Conservation (phyloP, 345 rosid species). For the Bruguiera parviflora region DNA sequence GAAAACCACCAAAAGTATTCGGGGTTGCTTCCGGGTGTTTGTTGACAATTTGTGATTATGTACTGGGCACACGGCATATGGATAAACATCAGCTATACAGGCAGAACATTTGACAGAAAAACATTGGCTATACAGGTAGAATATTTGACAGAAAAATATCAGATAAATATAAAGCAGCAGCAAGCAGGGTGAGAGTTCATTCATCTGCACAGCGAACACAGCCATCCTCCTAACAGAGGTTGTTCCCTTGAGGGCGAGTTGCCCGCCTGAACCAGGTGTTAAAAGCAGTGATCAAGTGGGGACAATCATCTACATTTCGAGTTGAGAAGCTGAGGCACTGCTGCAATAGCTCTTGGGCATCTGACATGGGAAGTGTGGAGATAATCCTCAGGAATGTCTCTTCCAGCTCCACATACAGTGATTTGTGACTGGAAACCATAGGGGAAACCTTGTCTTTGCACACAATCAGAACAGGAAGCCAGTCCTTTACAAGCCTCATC, state of each 20-base stretch:
- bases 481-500: constrained; percentile 56
- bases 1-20: too few species aligned
- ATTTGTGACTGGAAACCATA: constrained; percentile 39
- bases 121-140: too few species aligned
- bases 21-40: too few species aligned
- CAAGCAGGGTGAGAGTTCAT: too few species aligned
- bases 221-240: too few species aligned
- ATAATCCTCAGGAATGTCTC: constrained; percentile 60
- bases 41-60: too few species aligned
- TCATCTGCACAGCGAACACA: too few species aligned
- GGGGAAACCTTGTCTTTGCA: constrained; percentile 52
- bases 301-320: constrained; percentile 46
- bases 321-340: constrained; percentile 5
- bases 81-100: too few species aligned
- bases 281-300: constrained; percentile 58
- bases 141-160: too few species aligned
- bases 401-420: constrained; percentile 55
- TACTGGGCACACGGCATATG: too few species aligned
- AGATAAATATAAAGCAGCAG: too few species aligned
- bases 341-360: constrained; percentile 11
- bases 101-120: too few species aligned
- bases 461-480: constrained; percentile 70
- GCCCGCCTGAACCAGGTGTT: constrained; percentile 75
- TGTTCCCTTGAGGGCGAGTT: constrained; percentile 20
- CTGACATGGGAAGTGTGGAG: constrained; percentile 60